A percentile compares a stretch with the other conserved stretches of the same genome.
These are phyloP conservation scores for Parietichytrium sp. DNA, from an alignment of 108 stramenopile genomes.

Conservation along the genomic window DNA sequence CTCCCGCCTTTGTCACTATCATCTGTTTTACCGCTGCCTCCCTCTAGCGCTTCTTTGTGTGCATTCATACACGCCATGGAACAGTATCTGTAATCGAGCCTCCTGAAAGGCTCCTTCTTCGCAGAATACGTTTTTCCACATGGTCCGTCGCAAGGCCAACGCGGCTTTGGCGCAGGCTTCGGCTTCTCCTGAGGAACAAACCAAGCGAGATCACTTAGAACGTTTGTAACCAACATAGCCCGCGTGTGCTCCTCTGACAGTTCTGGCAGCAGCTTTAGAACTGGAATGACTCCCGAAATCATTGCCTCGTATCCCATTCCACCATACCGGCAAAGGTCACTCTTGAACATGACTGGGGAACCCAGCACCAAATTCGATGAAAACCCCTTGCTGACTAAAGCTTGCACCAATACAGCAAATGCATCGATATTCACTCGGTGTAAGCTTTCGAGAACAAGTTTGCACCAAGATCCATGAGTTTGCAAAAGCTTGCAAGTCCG, in stretches of 20 bases:
- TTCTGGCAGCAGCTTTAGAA: background rate
- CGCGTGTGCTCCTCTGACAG: background rate
- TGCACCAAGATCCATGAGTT: background rate
- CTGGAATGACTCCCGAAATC: background rate
- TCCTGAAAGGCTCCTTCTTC: background rate
- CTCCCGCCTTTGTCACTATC: background rate
- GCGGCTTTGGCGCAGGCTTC: background rate
- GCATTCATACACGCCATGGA: slow-evolving; percentile 23
- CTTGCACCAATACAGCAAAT: background rate
- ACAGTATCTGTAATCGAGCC: slow-evolving; percentile 14
- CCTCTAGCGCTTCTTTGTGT: background rate
- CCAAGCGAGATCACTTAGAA: background rate
- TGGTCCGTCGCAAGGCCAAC: slow-evolving; percentile 24
- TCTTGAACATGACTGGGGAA: background rate
- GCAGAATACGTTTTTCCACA: slow-evolving; percentile 30
- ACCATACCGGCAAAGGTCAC: background rate
- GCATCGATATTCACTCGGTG: background rate
- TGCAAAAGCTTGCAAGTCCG: background rate
- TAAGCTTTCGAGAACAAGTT: no score
- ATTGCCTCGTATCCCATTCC: background rate
- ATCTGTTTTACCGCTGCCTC: background rate
- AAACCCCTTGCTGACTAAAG: background rate
- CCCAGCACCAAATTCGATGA: background rate
- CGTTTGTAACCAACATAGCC: background rate
- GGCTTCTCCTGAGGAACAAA: background rate